Evolutionary conservation across 257 asterid species (phyloP).

Genomic region (Ehretia macrophylla): DNA sequence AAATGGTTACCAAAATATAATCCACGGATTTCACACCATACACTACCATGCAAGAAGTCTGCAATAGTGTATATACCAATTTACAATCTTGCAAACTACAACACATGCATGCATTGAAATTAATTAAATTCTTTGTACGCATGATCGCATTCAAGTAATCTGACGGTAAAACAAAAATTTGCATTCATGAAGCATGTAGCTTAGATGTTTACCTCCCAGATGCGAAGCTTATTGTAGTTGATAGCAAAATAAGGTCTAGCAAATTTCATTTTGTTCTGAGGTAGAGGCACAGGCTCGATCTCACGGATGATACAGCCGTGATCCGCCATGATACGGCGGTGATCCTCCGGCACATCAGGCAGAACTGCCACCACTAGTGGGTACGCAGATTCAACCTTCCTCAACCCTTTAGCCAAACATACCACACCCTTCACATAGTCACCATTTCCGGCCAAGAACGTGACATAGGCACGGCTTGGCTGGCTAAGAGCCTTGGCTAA

Average conservation of each 20-base stretch:
- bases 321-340: slow-evolving; percentile 27
- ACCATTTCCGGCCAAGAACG: slow-evolving; percentile 30
- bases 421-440: slow-evolving; percentile 37
- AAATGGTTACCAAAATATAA: too few species aligned
- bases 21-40: too few species aligned
- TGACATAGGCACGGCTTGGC: slow-evolving; percentile 33
- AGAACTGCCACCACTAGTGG: slow-evolving; percentile 32
- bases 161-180: neutral
- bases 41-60: too few species aligned
- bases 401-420: slow-evolving; percentile 32
- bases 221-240: slow-evolving; percentile 37
- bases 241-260: slow-evolving; percentile 37
- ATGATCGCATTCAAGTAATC: neutral
- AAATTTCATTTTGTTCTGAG: slow-evolving; percentile 25
- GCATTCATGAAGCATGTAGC: too few species aligned
- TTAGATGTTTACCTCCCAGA: slow-evolving; percentile 18
- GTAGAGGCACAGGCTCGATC: slow-evolving; percentile 33
- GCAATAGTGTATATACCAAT: too few species aligned
- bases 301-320: slow-evolving; percentile 33
- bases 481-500: too few species aligned
- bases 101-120: slow-evolving; percentile 11
- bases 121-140: neutral
- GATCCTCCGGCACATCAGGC: slow-evolving; percentile 38
- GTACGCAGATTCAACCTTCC: slow-evolving; percentile 23
- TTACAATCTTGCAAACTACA: slow-evolving; percentile 4